Evolutionary conservation across 2,329 filamentous ascomycete species (phyloP).

Genomic region (Penicillium glabrum): DNA sequence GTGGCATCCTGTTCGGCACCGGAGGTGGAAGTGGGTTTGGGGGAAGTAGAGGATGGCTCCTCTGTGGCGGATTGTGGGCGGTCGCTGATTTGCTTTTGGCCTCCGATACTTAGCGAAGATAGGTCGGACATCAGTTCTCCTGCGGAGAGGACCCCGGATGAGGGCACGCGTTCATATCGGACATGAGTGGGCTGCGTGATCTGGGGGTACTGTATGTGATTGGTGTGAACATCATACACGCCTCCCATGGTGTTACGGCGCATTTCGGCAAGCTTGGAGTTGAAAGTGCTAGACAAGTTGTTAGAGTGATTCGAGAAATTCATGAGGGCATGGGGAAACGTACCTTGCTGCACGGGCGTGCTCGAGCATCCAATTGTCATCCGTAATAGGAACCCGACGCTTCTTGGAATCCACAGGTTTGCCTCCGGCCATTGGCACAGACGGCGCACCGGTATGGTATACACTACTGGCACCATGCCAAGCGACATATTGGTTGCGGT

Average conservation of each 20-base stretch:
- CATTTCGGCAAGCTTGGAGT: slow-evolving; percentile 67
- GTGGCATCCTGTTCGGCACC: not conserved
- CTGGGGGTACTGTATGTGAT: slow-evolving; percentile 81
- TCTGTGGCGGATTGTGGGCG: slow-evolving; percentile 12
- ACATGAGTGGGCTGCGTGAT: slow-evolving; percentile 88
- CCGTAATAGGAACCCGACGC: slow-evolving; percentile 82
- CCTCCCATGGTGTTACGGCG: slow-evolving; percentile 71
- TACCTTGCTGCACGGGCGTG: slow-evolving; percentile 90
- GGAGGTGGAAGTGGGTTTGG: slow-evolving; percentile 1
- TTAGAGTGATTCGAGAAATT: slow-evolving; percentile 8
- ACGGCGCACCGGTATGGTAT: slow-evolving; percentile 80
- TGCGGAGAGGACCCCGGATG: slow-evolving; percentile 35
- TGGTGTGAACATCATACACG: slow-evolving; percentile 92
- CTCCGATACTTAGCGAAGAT: slow-evolving; percentile 36
- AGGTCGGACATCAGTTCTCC: slow-evolving; percentile 33
- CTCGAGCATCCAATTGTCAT: slow-evolving; percentile 94
- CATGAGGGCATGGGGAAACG: slow-evolving; percentile 25
- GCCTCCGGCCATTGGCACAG: slow-evolving; percentile 71
- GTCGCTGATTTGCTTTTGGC: slow-evolving; percentile 8
- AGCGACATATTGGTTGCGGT: slow-evolving; percentile 97
- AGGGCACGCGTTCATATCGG: slow-evolving; percentile 71
- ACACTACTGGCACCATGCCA: slow-evolving; percentile 97
- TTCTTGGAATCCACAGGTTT: slow-evolving; percentile 77
- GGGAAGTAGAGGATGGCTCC: not conserved
- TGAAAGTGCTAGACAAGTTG: slow-evolving; percentile 69